Evolutionary conservation across 2,329 filamentous ascomycete species (phyloP), one percentile per base, ranked within the genome.

Genomic region (Pseudocercospora vitis): DNA sequence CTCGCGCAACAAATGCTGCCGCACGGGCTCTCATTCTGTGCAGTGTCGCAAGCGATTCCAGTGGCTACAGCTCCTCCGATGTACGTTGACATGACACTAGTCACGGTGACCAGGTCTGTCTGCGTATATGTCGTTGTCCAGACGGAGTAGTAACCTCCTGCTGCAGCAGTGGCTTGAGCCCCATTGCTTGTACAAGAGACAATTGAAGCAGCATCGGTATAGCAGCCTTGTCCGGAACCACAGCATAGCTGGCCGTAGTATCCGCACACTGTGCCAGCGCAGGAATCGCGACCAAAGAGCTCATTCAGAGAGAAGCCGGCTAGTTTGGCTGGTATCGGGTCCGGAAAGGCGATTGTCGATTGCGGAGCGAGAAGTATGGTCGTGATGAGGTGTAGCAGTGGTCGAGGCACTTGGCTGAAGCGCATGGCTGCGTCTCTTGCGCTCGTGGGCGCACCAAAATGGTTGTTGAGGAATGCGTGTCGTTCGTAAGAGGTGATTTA

Each of bases 1-100:
- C 74, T 80, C 19, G 82, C 81, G 70, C 88, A 92, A 77, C 88
- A 91, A 54, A 85, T 84, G 48, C 68, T 68, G 26, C 87, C 87
- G 67, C 88, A 91, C 3, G 81, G 76, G 6, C 78, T 78, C 70
- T 88, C 69, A 55, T 68, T 68, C 12, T 76, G 60, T 2, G 74
- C 71, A 44, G 71, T 70, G 46, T 75, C 73, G 70, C 82, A 85
- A 35, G 58, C 9, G 53, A 61, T 45, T 65, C 49, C 65, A 48
- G 23, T 67, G 47, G 58, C 68, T 24, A 48, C 65, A 47, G 60
- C 47, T 28, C 63, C 68, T 14, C 67, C 68, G 29, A 72, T 55
- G 21, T 31, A 74, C n/a, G 68, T 68, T 67, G 81, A 84, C 68
- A 76, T 79, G 26, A 80, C 76, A 5, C 75, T 76, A 4, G 81